Conservation (phyloP, 2,329 filamentous ascomycete genomes). For the Phaeosphaeria sp. region DNA sequence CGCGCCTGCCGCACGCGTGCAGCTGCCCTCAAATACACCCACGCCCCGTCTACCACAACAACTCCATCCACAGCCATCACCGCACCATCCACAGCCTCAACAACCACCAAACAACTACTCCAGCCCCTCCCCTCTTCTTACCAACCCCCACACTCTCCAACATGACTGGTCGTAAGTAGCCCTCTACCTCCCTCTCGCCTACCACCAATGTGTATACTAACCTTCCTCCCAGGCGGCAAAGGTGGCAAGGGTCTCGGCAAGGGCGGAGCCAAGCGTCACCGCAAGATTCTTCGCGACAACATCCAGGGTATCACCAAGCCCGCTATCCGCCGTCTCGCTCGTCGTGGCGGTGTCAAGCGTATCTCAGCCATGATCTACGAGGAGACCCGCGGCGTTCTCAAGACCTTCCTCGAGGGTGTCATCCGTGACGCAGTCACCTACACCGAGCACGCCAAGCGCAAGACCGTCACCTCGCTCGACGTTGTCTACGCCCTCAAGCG, state of each 20-base stretch:
- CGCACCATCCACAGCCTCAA: conserved; percentile 24
- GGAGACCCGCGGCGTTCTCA: conserved; percentile 78
- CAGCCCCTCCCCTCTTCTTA: conserved; percentile 9
- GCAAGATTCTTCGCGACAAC: conserved; percentile 63
- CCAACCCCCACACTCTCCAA: conserved; percentile 35
- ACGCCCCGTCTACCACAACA: conserved; percentile 18
- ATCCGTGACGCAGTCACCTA: conserved; percentile 80
- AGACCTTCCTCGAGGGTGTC: conserved; percentile 79
- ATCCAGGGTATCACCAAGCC: conserved; percentile 63
- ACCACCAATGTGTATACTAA: conserved; percentile 37
- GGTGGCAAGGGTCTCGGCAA: conserved; percentile 63
- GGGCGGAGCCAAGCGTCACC: conserved; percentile 62
- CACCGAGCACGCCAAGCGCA: conserved; percentile 81
- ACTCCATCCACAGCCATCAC: conserved; percentile 11
- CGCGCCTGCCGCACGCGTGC: conserved; percentile 26
- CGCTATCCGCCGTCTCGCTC: conserved; percentile 61
- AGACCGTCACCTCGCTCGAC: conserved; percentile 74
- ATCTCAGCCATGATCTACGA: conserved; percentile 74
- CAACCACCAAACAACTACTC: conserved; percentile 16
- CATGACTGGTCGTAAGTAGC: conserved; percentile 55
- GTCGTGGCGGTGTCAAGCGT: conserved; percentile 62
- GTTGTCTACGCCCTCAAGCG: conserved; percentile 70
- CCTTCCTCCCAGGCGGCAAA: conserved; percentile 55
- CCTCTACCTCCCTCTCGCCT: conserved; percentile 20
- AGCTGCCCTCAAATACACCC: conserved; percentile 34